A percentile compares a stretch with the other conserved stretches of the same genome.
These are phyloP conservation scores for Zymoseptoria brevis DNA, from an alignment of 2,329 filamentous ascomycete genomes.

Conservation along the genomic window DNA sequence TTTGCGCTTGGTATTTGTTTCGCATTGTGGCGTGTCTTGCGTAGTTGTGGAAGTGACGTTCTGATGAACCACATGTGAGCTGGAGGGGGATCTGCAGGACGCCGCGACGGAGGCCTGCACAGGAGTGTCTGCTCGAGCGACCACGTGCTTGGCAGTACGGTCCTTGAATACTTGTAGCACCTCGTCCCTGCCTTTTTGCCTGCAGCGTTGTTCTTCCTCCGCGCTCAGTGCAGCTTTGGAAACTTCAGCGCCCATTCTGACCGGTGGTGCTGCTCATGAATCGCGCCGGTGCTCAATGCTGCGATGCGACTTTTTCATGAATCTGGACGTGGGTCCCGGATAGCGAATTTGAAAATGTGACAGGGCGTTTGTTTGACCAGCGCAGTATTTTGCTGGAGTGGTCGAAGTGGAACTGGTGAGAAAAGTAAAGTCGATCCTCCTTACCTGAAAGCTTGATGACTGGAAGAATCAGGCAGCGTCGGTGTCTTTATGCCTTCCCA, in stretches of 20 bases:
- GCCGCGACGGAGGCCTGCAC: background rate
- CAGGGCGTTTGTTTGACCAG: background rate
- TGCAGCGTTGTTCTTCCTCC: background rate
- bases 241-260: background rate
- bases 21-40: too few species aligned
- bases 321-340: background rate
- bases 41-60: too few species aligned
- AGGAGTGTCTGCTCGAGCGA: background rate
- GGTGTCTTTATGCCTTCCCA: background rate
- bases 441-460: background rate
- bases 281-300: background rate
- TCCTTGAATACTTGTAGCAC: background rate
- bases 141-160: background rate
- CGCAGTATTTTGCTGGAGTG: background rate
- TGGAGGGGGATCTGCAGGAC: too few species aligned
- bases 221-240: background rate
- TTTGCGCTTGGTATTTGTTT: too few species aligned
- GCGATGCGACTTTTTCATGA: background rate
- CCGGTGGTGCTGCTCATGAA: background rate
- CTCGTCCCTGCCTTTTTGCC: background rate
- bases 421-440: background rate
- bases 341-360: background rate
- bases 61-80: too few species aligned
- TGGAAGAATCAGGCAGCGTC: background rate
- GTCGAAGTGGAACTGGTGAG: background rate